Conservation (phyloP, 108 stramenopile genomes). For the Cyclostephanos invisitatus region DNA sequence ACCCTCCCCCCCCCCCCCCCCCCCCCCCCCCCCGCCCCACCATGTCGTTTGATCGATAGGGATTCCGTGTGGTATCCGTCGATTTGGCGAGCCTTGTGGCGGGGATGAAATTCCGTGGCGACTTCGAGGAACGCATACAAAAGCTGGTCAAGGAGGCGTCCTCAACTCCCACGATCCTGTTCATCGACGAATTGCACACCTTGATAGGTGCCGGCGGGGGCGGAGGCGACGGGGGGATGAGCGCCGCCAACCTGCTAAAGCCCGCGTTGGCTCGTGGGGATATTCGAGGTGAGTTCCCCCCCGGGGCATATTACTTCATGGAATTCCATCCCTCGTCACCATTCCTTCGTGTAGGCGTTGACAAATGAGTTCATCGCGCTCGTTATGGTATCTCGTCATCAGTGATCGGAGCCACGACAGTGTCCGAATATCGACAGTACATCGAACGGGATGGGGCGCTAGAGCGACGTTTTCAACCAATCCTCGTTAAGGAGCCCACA, state of each 20-base stretch:
- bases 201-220: constrained; percentile 87
- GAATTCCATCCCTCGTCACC: background rate
- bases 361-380: background rate
- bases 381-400: background rate
- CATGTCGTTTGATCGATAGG: constrained; percentile 12
- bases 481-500: constrained; percentile 78
- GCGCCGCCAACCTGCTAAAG: constrained; percentile 89
- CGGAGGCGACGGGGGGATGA: constrained; percentile 82
- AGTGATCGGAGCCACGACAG: constrained; percentile 87
- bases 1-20: too few relatives aligned
- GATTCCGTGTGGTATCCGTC: constrained; percentile 67
- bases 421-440: constrained; percentile 86
- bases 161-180: constrained; percentile 70
- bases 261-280: constrained; percentile 87
- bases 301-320: too few relatives aligned
- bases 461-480: constrained; percentile 88
- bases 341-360: background rate
- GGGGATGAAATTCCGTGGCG: constrained; percentile 81
- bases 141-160: constrained; percentile 72
- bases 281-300: constrained; percentile 35
- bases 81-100: constrained; percentile 81
- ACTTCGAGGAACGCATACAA: constrained; percentile 86
- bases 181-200: constrained; percentile 87
- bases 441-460: constrained; percentile 90
- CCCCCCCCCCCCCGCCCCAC: too few relatives aligned